A percentile compares a stretch with the other conserved stretches of the same genome.
Evolutionary conservation across 257 asterid species (phyloP).

Genomic region (Solanum sparsipilum): DNA sequence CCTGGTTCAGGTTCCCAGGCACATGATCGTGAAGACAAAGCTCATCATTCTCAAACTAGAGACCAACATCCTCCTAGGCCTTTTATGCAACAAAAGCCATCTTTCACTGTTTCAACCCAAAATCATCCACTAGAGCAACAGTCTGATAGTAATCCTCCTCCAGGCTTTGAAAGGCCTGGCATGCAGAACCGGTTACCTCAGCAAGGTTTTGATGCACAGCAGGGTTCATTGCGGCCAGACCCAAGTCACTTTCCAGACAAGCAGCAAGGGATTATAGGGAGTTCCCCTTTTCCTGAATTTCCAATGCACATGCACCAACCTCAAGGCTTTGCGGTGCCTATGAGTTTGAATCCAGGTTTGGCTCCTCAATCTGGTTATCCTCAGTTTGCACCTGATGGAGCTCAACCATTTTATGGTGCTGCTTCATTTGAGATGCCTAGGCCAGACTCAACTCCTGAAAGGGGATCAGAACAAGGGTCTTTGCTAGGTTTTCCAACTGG

Average conservation of each 20-base stretch:
- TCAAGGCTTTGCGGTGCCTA: slow-evolving; percentile 25
- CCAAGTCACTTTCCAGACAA: slow-evolving; percentile 36
- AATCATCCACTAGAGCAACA: slow-evolving; percentile 54
- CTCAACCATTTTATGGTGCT: slow-evolving; percentile 53
- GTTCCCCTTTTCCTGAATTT: slow-evolving; percentile 12
- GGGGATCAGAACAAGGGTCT: slow-evolving; percentile 59
- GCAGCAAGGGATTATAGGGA: slow-evolving; percentile 10
- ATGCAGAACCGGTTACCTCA: slow-evolving; percentile 47
- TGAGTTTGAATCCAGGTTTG: slow-evolving; percentile 29
- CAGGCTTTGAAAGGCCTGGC: slow-evolving; percentile 46
- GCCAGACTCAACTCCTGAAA: slow-evolving; percentile 47
- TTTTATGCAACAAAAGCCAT: slow-evolving; percentile 38
- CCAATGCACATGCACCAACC: slow-evolving; percentile 20
- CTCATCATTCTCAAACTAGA: slow-evolving; percentile 38
- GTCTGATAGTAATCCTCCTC: slow-evolving; percentile 38
- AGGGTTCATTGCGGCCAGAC: slow-evolving; percentile 38
- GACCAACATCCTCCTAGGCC: slow-evolving; percentile 53
- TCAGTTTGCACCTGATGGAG: slow-evolving; percentile 48
- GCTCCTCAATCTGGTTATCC: slow-evolving; percentile 65
- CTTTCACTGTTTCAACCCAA: slow-evolving; percentile 45
- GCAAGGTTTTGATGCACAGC: slow-evolving; percentile 49
- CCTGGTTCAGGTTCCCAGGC: slow-evolving; percentile 53
- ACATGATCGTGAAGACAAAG: slow-evolving; percentile 51
- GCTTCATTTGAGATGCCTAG: slow-evolving; percentile 53
- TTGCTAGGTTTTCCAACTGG: slow-evolving; percentile 53